phyloP scores from a whole-genome alignment of 2,329 filamentous ascomycete genomes.

The Fusarium sp. region DNA sequence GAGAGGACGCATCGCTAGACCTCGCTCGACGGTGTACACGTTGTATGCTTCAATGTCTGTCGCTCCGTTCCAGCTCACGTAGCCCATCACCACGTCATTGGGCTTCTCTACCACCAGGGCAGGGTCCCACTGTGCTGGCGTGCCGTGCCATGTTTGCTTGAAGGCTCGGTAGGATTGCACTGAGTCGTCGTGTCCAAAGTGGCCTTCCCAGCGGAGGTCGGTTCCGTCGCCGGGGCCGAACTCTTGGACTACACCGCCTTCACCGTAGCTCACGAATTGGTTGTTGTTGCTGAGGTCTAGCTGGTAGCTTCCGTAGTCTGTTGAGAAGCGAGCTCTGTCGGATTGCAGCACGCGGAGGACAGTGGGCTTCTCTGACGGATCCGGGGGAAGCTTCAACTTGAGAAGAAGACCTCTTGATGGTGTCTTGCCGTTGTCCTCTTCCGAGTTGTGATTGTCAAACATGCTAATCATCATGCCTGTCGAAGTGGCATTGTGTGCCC shows the following conservation, averaged over 20 bases:
- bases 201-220: slow-evolving; percentile 42
- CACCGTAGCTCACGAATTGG: slow-evolving; percentile 39
- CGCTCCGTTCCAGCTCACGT: slow-evolving; percentile 45
- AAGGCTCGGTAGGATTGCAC: slow-evolving; percentile 40
- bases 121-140: slow-evolving; percentile 31
- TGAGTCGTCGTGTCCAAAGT: slow-evolving; percentile 37
- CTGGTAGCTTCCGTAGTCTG: slow-evolving; percentile 37
- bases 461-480: slow-evolving; percentile 45
- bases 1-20: not conserved
- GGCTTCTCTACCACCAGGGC: slow-evolving; percentile 28
- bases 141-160: slow-evolving; percentile 42
- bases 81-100: slow-evolving; percentile 1
- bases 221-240: slow-evolving; percentile 35
- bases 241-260: slow-evolving; percentile 41
- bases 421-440: slow-evolving; percentile 11
- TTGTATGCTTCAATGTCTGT: slow-evolving; percentile 43
- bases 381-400: slow-evolving; percentile 30
- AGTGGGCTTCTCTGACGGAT: slow-evolving; percentile 9
- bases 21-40: slow-evolving; percentile 24
- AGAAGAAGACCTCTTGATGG: slow-evolving; percentile 27
- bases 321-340: slow-evolving; percentile 13
- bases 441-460: slow-evolving; percentile 51
- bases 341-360: slow-evolving; percentile 25
- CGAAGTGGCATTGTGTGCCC: slow-evolving; percentile 38
- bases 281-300: slow-evolving; percentile 35